Evolutionary conservation across 805 yeast genomes (phyloP), one percentile per base, ranked within the genome.

Genomic region (Spathaspora gorwiae): DNA sequence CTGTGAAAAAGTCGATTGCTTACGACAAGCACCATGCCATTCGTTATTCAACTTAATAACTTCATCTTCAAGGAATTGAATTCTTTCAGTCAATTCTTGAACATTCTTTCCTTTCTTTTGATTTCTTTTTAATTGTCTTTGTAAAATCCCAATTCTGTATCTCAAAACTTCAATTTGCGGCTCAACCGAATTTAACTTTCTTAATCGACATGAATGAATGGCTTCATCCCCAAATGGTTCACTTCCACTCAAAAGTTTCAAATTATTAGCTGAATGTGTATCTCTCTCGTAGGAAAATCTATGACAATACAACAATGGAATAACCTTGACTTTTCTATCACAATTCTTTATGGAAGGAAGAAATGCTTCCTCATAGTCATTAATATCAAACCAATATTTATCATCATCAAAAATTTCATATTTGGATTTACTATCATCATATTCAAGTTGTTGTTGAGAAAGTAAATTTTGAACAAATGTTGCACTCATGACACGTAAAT

Each of bases 241-340:
- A 10, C 13, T 7, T n/a, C 13, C 12, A 31, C 12, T 8, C 36
- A 43, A 44, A 1, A 46, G 39, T n/a, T 38, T 12, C 9, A 7
- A 26, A 27, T 30, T 29, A 9, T 11, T 5, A 5, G 10, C n/a
- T 6, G 41, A 39, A 35, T 49, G 56, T 5, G 88, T 81, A 50
- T 84, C 81, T 40, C 92, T 73, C 49, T 77, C 66, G 59, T 87
- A 90, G 2, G 83, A 70, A 57, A 90, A 83, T 37, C 79, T 68
- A 5, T 92, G 87, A 0, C 95, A 72, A 60, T 68, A 80, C 53
- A 87, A 54, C 49, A 90, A 63, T 2, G 95, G 92, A 37, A 67
- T 56, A 2, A 84, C 76, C 11, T 64, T 67, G 39, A 88, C 70
- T 10, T 54, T 37, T 47, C 83, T 69, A 4, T 62, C 54, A 41